These are phyloP conservation scores for Populus trichocarpa DNA, from an alignment of 441 rosid species.

Conservation along the genomic window DNA sequence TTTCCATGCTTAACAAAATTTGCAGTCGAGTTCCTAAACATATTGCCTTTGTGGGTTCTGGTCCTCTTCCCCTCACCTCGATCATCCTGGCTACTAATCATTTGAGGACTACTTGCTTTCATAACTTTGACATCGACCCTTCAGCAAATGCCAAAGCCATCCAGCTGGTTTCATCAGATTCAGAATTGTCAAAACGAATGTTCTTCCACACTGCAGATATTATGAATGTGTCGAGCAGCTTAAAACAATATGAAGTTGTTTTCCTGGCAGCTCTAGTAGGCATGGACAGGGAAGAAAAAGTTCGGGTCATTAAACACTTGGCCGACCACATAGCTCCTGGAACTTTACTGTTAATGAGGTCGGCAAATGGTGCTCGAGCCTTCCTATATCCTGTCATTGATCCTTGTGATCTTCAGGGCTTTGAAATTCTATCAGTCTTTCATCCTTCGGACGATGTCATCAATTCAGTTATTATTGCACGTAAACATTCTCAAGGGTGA, in stretches of 20 bases:
- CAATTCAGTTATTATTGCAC: conserved; percentile 64
- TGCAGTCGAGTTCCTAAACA: conserved; percentile 35
- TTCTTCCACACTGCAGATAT: conserved; percentile 60
- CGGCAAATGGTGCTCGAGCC: conserved; percentile 80
- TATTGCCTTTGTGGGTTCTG: conserved; percentile 82
- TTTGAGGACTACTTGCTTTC: conserved; percentile 44
- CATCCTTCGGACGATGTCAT: conserved; percentile 79
- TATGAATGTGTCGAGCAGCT: conserved; percentile 36
- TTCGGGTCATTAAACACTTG: conserved; percentile 53
- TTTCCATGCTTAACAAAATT: conserved; percentile 35
- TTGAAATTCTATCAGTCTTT: conserved; percentile 56
- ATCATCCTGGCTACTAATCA: conserved; percentile 64
- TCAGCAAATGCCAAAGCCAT: conserved; percentile 58
- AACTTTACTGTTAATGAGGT: conserved; percentile 65
- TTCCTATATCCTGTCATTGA: conserved; percentile 77
- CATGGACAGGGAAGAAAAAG: conserved; percentile 63
- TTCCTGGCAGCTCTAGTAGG: conserved; percentile 86
- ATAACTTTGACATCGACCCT: conserved; percentile 71
- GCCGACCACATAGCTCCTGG: conserved; percentile 69
- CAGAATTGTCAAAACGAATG: conserved; percentile 59
- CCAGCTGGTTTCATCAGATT: conserved; percentile 46
- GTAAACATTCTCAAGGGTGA: conserved; percentile 26
- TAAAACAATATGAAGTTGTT: conserved; percentile 56
- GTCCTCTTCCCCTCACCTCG: conserved; percentile 86
- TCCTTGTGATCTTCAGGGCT: conserved; percentile 59